Evolutionary conservation across 2,329 filamentous ascomycete genomes (phyloP).

Genomic region (Aureobasidium namibiae): DNA sequence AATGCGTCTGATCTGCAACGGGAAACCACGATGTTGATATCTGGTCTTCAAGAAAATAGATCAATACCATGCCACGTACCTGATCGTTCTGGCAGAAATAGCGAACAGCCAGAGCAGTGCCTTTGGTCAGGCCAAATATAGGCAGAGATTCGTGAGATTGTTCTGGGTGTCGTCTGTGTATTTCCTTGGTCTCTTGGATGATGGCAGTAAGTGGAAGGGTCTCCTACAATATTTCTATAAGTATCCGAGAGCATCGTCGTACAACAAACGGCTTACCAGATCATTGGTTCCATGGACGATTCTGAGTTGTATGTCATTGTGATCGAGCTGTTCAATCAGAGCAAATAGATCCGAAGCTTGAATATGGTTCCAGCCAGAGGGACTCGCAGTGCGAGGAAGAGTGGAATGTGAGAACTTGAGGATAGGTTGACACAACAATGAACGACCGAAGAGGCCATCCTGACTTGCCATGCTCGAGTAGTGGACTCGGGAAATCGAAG

Average conservation of each 20-base stretch:
- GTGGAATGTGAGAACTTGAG: slow-evolving; percentile 10
- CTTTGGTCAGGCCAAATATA: slow-evolving; percentile 35
- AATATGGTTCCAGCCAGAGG: slow-evolving; percentile 4
- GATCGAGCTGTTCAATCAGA: background rate
- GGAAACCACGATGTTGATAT: background rate
- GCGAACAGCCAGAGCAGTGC: slow-evolving; percentile 32
- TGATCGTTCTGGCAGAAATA: slow-evolving; percentile 30
- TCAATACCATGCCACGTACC: slow-evolving; percentile 20
- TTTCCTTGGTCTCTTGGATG: slow-evolving; percentile 5
- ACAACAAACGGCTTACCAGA: slow-evolving; percentile 25
- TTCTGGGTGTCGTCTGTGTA: background rate
- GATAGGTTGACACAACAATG: slow-evolving; percentile 1
- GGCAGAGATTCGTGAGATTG: slow-evolving; percentile 32
- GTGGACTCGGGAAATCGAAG: background rate
- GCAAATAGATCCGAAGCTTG: background rate
- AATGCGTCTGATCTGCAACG: slow-evolving; percentile 22
- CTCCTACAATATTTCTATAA: slow-evolving; percentile 12
- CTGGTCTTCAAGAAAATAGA: background rate
- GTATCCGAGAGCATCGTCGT: background rate
- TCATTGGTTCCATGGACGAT: slow-evolving; percentile 33
- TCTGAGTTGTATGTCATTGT: slow-evolving; percentile 6
- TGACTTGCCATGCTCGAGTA: slow-evolving; percentile 1
- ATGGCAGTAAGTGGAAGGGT: slow-evolving; percentile 12
- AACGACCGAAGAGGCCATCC: background rate
- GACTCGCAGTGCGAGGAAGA: background rate